A percentile compares a stretch with the other conserved stretches of the same genome.
Evolutionary conservation across 352 stramenopile genomes (phyloP).

Genomic region (Pythium phragmitis): DNA sequence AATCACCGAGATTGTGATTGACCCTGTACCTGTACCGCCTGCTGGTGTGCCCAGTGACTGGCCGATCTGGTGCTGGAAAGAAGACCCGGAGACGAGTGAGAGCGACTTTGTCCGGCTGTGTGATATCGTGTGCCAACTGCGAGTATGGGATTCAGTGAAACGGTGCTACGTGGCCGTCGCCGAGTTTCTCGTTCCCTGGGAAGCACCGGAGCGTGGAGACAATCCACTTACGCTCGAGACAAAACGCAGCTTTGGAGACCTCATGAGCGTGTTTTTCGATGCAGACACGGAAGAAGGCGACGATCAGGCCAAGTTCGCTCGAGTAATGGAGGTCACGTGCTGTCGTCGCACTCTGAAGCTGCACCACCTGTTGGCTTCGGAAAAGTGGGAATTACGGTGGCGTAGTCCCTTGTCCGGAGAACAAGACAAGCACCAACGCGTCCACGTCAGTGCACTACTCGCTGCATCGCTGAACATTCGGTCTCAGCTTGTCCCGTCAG

Average conservation of each 20-base stretch:
- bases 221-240: conserved; percentile 34
- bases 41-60: conserved; percentile 58
- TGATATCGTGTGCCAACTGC: conserved; percentile 72
- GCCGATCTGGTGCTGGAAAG: conserved; percentile 48
- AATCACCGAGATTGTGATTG: conserved; percentile 47
- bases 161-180: conserved; percentile 48
- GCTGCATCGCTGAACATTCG: conserved; percentile 65
- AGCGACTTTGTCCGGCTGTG: conserved; percentile 36
- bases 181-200: conserved; percentile 80
- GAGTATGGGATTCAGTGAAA: conserved; percentile 62
- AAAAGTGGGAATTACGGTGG: conserved; percentile 83
- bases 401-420: conserved; percentile 58
- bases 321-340: conserved; percentile 28
- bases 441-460: conserved; percentile 68
- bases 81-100: conserved; percentile 22
- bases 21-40: conserved; percentile 61
- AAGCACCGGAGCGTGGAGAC: conserved; percentile 23
- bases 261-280: conserved; percentile 76
- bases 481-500: conserved; percentile 39
- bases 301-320: conserved; percentile 29
- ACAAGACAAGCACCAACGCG: conserved; percentile 59
- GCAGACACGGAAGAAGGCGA: conserved; percentile 46
- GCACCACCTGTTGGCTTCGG: conserved; percentile 35
- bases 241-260: conserved; percentile 57
- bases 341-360: conserved; percentile 35